A percentile compares a stretch with the other conserved stretches of the same genome.
Conservation (phyloP, 78 protist genomes). For the Andalucia godoyi region DNA sequence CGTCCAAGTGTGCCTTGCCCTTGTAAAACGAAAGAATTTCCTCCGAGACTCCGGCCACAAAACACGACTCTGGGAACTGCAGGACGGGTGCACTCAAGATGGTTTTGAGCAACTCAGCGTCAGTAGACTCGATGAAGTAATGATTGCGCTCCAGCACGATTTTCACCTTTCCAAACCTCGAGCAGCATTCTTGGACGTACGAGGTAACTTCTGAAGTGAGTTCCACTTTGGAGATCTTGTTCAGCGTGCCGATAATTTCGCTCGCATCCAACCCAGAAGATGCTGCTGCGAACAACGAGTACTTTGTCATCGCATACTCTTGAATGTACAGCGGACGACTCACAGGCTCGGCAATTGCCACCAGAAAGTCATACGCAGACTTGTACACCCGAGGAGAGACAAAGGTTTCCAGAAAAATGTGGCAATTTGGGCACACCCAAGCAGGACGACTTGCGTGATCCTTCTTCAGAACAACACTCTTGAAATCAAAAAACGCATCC, state of each 20-base stretch:
- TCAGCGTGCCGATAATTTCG: too few relatives aligned
- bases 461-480: slow-evolving; percentile 6
- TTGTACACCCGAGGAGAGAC: slow-evolving; percentile 72
- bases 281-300: slow-evolving; percentile 88
- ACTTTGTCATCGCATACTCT: slow-evolving; percentile 79
- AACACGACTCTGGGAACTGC: too few relatives aligned
- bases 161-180: too few relatives aligned
- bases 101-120: too few relatives aligned
- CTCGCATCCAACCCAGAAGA: slow-evolving; percentile 53
- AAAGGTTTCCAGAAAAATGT: slow-evolving; percentile 76
- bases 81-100: too few relatives aligned
- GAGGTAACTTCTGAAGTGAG: background rate
- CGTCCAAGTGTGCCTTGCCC: too few relatives aligned
- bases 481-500: background rate
- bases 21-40: too few relatives aligned
- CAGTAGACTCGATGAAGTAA: too few relatives aligned
- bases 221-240: background rate
- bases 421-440: slow-evolving; percentile 75
- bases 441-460: slow-evolving; percentile 54
- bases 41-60: too few relatives aligned
- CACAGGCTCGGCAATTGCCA: slow-evolving; percentile 91
- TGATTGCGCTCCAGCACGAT: too few relatives aligned
- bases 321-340: slow-evolving; percentile 72
- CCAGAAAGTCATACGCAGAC: slow-evolving; percentile 84
- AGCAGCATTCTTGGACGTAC: background rate